Evolutionary conservation across 192 early-diverging fungal species (phyloP).

Genomic region (Nowakowskiella sp.): DNA sequence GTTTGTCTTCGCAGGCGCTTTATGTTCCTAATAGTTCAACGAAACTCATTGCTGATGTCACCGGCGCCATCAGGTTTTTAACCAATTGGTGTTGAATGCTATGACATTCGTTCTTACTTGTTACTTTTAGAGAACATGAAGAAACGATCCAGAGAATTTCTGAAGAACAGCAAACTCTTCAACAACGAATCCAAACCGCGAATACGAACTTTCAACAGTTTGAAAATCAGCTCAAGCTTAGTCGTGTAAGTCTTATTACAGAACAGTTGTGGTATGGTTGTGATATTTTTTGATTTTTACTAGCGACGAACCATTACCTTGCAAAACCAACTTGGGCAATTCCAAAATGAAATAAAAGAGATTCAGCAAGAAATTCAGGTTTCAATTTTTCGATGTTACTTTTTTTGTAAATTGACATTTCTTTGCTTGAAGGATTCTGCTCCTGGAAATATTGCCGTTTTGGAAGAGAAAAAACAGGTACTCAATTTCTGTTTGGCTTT

Average conservation of each 20-base stretch:
- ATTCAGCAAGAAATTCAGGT: too few relatives aligned
- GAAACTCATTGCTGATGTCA: conserved; percentile 22
- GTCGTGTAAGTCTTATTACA: too few relatives aligned
- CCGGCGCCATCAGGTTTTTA: background rate
- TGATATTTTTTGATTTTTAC: too few relatives aligned
- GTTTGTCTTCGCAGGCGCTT: conserved; percentile 17
- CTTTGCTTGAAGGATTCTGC: background rate
- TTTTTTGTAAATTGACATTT: too few relatives aligned
- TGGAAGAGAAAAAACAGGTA: background rate
- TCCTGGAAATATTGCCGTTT: background rate
- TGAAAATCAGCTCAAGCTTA: background rate
- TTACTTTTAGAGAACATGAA: background rate
- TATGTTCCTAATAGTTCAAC: conserved; percentile 16
- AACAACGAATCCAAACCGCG: background rate
- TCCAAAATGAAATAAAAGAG: too few relatives aligned
- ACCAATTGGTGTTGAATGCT: background rate
- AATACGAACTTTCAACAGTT: background rate
- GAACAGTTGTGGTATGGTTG: too few relatives aligned
- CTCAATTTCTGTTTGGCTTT: too few relatives aligned
- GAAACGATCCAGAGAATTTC: background rate
- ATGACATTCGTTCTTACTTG: background rate
- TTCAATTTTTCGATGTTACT: too few relatives aligned
- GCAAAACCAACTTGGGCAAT: too few relatives aligned
- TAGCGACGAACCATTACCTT: too few relatives aligned
- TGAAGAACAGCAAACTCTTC: background rate